Evolutionary conservation across 495 filamentous ascomycete species (phyloP), one percentile per base, ranked within the genome.

Genomic region (Penicillium bialowiezense): DNA sequence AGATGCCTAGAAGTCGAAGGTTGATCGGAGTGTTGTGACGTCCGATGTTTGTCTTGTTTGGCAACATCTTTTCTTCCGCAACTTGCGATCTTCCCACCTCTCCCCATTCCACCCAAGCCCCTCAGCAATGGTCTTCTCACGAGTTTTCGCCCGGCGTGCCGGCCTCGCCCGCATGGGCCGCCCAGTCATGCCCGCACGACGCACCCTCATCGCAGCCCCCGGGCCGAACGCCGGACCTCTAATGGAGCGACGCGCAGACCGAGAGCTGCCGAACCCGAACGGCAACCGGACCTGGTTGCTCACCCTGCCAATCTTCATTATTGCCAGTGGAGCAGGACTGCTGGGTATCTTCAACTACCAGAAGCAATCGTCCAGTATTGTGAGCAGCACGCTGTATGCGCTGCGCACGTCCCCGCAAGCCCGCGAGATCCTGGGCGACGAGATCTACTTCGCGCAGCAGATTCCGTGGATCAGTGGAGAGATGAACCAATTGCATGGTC

Each of bases 261-360:
- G 91, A 48, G 88, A 86, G 50, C 80, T 96, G 5, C 90, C 90
- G 5, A 55, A 57, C 10, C 54, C 71, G 7, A 60, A 67, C 12
- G 52, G 58, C 10, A 60, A 60, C 31, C 54, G 64, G 23, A 59
- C 70, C 49, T 85, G 79, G 79, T 48, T 77, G 7, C 60, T 64
- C 8, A 82, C 80, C 0, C 51, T 84, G 4, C 83, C 84, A 3
- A 62, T 85, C 35, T 87, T 86, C 60, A 54, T 76, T 2, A 49
- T 74, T 33, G 67, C 84, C 37, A 75, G 92, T 43, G 79, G 79
- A 26, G 73, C 73, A 15, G 84, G 82, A 41, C 82, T 85, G 51
- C 72, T 93, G 31, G 88, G 83, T 35, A 93, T 96, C 65, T 97
- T 98, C 85, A 98, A 98, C 75, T 97, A 98, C 78, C 92, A 98